phyloP scores from a whole-genome alignment of 495 filamentous ascomycete genomes.

The Neurospora sublineolata region DNA sequence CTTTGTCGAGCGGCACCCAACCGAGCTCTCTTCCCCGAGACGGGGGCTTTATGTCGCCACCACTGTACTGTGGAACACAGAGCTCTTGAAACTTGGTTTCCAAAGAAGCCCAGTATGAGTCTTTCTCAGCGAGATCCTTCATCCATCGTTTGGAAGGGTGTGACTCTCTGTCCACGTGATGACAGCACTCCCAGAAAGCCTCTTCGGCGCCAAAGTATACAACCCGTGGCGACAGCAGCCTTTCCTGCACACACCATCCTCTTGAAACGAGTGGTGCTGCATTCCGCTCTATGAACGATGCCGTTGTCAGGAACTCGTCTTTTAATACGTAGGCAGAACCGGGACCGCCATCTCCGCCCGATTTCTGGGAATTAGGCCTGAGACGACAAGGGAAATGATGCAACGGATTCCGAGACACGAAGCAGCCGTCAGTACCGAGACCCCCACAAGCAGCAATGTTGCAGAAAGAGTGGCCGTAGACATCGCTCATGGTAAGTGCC shows the following conservation, averaged over 20 bases:
- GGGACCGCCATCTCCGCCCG: neutral
- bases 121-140: neutral
- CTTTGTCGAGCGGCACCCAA: neutral
- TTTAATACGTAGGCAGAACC: neutral
- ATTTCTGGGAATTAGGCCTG: neutral
- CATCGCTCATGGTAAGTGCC: neutral
- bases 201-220: neutral
- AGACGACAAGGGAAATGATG: neutral
- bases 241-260: neutral
- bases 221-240: neutral
- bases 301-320: neutral
- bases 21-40: neutral
- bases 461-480: neutral
- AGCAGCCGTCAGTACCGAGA: neutral
- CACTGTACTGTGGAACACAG: neutral
- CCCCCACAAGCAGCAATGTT: neutral
- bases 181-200: neutral
- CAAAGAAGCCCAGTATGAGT: neutral
- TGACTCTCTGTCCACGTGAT: neutral
- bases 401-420: neutral
- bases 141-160: neutral
- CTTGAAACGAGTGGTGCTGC: neutral
- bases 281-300: fast-evolving
- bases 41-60: neutral
- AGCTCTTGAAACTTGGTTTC: neutral